These are phyloP conservation scores for Viola odorata DNA, from an alignment of 345 rosid species.

Conservation along the genomic window DNA sequence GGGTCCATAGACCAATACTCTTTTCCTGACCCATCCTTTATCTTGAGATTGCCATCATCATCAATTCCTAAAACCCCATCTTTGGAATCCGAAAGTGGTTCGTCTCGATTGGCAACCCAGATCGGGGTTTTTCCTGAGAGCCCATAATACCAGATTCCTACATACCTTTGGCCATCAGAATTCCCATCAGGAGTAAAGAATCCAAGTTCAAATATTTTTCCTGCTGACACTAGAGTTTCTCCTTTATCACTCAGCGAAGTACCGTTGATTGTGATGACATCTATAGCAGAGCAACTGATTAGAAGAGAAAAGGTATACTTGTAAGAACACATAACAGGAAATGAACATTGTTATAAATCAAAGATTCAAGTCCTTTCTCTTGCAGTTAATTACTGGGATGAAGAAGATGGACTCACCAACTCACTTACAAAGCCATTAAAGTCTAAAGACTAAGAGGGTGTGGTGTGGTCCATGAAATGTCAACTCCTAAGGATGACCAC, in stretches of 20 bases:
- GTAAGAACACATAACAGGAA: not conserved
- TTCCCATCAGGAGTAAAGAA: constrained; percentile 43
- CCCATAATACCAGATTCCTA: constrained; percentile 41
- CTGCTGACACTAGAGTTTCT: constrained; percentile 24
- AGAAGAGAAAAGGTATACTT: not conserved
- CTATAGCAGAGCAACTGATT: constrained; percentile 6
- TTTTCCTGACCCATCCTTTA: constrained; percentile 25
- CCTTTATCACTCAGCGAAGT: not conserved
- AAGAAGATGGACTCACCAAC: no score
- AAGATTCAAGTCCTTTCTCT: no score
- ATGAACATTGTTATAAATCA: no score
- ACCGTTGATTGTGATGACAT: constrained; percentile 3
- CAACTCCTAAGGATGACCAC: no score
- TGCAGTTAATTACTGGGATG: no score
- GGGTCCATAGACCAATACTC: constrained; percentile 17
- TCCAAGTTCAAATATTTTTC: constrained; percentile 23
- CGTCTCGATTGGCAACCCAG: constrained; percentile 45
- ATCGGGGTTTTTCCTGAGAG: constrained; percentile 24
- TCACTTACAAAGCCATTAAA: no score
- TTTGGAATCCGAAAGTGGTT: constrained; percentile 17
- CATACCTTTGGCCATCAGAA: constrained; percentile 24
- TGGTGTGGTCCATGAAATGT: no score
- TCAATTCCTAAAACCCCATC: constrained; percentile 10
- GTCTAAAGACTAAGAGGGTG: no score
- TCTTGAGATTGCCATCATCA: constrained; percentile 28